Conservation (phyloP, 2,329 filamentous ascomycete genomes). For the Scedosporium boydii region DNA sequence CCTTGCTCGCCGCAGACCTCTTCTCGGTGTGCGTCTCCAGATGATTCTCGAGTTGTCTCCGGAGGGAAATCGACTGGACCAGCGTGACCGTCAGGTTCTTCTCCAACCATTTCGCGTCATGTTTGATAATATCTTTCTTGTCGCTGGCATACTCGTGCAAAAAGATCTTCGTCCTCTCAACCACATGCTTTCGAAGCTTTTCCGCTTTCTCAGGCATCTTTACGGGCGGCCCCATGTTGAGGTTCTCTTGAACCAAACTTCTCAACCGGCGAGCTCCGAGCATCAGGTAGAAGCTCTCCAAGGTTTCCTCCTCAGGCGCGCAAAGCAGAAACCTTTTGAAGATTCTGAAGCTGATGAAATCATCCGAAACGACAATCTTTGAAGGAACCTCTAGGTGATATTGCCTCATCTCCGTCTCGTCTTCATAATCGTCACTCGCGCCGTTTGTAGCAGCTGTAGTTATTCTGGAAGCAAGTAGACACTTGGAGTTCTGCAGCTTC, state of each 20-base stretch:
- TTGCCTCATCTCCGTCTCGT: conserved; percentile 59
- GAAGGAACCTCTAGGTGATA: conserved; percentile 67
- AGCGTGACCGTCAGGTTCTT: conserved; percentile 70
- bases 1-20: conserved; percentile 59
- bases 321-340: conserved; percentile 81
- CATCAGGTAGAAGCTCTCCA: conserved; percentile 77
- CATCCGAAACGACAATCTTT: conserved; percentile 72
- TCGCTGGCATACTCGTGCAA: conserved; percentile 67
- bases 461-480: conserved; percentile 68
- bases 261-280: conserved; percentile 73
- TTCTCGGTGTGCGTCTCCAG: conserved; percentile 63
- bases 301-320: conserved; percentile 77
- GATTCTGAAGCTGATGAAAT: conserved; percentile 78
- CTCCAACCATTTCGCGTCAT: conserved; percentile 85
- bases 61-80: conserved; percentile 69
- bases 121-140: conserved; percentile 66
- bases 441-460: conserved; percentile 1
- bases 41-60: conserved; percentile 60
- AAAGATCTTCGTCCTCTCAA: conserved; percentile 84
- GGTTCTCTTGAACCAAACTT: conserved; percentile 66
- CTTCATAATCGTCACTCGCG: conserved; percentile 29
- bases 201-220: conserved; percentile 60
- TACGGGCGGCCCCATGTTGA: conserved; percentile 57
- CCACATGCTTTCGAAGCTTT: conserved; percentile 67
- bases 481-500: conserved; percentile 64